phyloP scores from a whole-genome alignment of 2,329 filamentous ascomycete species.

The Cryphonectria radicalis region DNA sequence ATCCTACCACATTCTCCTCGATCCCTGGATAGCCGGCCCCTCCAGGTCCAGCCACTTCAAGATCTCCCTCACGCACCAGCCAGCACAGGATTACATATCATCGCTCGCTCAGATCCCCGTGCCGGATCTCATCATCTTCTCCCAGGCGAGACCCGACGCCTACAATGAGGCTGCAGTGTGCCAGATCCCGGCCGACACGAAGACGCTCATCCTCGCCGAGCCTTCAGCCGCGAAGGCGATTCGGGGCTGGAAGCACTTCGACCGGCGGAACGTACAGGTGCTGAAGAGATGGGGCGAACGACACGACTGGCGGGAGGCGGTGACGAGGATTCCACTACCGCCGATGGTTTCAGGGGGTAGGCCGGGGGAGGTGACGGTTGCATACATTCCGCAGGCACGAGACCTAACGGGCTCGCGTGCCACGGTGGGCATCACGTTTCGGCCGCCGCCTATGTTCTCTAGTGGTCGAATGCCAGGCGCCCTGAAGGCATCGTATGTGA shows the following conservation, averaged over 20 bases:
- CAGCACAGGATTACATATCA: conserved; percentile 57
- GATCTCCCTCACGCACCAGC: conserved; percentile 64
- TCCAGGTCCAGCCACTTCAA: conserved; percentile 63
- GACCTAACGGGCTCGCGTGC: conserved; percentile 66
- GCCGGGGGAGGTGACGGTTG: conserved; percentile 72
- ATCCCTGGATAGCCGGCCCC: conserved; percentile 70
- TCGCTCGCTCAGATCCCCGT: conserved; percentile 50
- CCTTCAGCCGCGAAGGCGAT: conserved; percentile 68
- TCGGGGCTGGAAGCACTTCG: conserved; percentile 70
- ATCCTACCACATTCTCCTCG: conserved; percentile 69
- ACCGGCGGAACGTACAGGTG: conserved; percentile 50
- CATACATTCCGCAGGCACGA: conserved; percentile 64
- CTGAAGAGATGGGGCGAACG: conserved; percentile 49
- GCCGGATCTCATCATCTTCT: conserved; percentile 52
- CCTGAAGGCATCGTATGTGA: neutral
- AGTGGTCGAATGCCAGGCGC: neutral
- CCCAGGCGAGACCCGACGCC: conserved; percentile 62
- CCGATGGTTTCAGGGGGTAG: conserved; percentile 55
- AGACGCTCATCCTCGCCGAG: conserved; percentile 68
- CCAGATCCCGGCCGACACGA: conserved; percentile 60
- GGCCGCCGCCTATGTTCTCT: conserved; percentile 50
- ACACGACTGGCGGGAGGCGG: conserved; percentile 39
- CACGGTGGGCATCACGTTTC: conserved; percentile 74
- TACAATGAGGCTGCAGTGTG: conserved; percentile 72
- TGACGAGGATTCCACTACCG: conserved; percentile 56